These are phyloP conservation scores for Serendipita indica DNA, from an alignment of 768 basidiomycete species.

Conservation along the genomic window DNA sequence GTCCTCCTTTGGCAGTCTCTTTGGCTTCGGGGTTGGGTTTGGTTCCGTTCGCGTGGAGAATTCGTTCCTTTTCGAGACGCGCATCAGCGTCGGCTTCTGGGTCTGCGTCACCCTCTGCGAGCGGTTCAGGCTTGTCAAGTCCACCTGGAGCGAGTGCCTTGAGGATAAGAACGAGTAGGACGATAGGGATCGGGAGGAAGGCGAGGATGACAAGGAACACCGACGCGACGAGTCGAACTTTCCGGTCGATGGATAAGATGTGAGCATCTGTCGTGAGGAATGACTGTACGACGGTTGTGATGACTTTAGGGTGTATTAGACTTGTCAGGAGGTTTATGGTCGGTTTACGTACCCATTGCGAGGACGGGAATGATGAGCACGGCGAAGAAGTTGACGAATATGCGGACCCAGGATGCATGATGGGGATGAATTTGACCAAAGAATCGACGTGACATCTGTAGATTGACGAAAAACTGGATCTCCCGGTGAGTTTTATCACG, in stretches of 20 bases:
- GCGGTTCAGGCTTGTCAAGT: neutral
- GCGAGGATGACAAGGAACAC: neutral
- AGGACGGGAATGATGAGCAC: neutral
- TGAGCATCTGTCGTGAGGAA: conserved; percentile 1
- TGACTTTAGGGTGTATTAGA: neutral
- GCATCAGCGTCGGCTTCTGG: neutral
- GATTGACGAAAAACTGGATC: conserved; percentile 6
- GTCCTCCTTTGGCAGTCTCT: neutral
- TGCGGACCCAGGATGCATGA: neutral
- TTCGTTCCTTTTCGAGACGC: neutral
- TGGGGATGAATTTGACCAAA: conserved; percentile 2
- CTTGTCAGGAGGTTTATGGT: neutral
- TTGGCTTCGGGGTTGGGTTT: neutral
- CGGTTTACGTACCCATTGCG: neutral
- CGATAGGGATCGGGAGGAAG: conserved; percentile 5
- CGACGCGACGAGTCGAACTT: conserved; percentile 1
- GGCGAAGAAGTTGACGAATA: neutral
- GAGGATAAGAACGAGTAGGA: neutral
- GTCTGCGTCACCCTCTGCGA: neutral
- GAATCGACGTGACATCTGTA: neutral
- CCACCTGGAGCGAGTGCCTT: neutral
- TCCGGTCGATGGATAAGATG: neutral
- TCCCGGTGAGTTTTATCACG: neutral
- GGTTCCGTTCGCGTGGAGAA: neutral
- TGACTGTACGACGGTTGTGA: neutral